A percentile compares a stretch with the other conserved stretches of the same genome.
Evolutionary conservation across 352 stramenopile genomes (phyloP).

Genomic region (Pythium phragmitis): DNA sequence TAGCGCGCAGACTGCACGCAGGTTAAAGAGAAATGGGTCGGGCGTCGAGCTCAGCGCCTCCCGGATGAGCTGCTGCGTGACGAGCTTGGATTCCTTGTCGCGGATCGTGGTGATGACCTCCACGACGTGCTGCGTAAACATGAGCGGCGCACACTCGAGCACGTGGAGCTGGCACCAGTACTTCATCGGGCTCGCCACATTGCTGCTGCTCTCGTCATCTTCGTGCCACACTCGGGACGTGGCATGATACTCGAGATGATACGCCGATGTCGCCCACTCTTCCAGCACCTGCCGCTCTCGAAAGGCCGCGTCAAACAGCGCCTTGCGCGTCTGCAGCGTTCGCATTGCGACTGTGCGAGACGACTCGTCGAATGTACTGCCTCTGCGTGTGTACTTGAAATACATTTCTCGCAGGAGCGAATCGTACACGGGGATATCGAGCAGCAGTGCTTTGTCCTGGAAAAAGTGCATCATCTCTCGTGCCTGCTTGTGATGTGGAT

Average conservation of each 20-base stretch:
- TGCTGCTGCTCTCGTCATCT: slow-evolving; percentile 8
- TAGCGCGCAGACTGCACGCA: slow-evolving; percentile 50
- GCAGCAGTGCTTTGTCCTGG: slow-evolving; percentile 41
- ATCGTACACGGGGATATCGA: slow-evolving; percentile 63
- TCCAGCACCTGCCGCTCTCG: slow-evolving; percentile 41
- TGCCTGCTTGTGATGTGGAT: slow-evolving; percentile 35
- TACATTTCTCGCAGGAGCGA: slow-evolving; percentile 76
- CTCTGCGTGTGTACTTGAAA: slow-evolving; percentile 71
- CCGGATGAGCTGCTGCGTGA: slow-evolving; percentile 45
- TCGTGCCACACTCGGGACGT: neutral
- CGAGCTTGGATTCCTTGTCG: slow-evolving; percentile 63
- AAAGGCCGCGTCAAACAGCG: slow-evolving; percentile 58
- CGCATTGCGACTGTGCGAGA: slow-evolving; percentile 57
- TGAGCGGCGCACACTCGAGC: slow-evolving; percentile 51
- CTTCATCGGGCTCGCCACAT: slow-evolving; percentile 29
- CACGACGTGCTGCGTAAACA: slow-evolving; percentile 73
- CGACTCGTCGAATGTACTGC: slow-evolving; percentile 54
- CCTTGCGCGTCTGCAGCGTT: slow-evolving; percentile 53
- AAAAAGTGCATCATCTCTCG: slow-evolving; percentile 44
- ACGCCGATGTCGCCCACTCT: slow-evolving; percentile 7
- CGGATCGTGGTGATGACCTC: slow-evolving; percentile 68
- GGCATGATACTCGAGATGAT: slow-evolving; percentile 10
- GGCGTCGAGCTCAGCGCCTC: slow-evolving; percentile 43
- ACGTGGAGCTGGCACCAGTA: slow-evolving; percentile 53
- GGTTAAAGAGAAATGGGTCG: slow-evolving; percentile 58